Evolutionary conservation across 2,329 filamentous ascomycete species (phyloP), one percentile per base, ranked within the genome.

Genomic region (Neofusicoccum parvum): DNA sequence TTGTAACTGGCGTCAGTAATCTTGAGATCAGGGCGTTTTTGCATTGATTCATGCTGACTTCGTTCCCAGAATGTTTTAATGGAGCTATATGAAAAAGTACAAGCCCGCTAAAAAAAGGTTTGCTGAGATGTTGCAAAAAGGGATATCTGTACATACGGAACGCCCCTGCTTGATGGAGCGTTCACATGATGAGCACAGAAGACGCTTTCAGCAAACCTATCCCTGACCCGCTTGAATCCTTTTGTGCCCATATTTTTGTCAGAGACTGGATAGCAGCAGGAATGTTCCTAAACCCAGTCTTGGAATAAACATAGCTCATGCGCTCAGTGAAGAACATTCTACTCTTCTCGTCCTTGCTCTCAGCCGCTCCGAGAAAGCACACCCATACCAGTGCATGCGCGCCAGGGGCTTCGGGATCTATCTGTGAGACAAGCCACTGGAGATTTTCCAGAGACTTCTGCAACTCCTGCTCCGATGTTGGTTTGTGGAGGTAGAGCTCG

Each of bases 351-450:
- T 70, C 67, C 9, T 53, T 66, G 11, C 69, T 50, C 32, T 67
- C 70, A 2, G 69, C 70, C 17, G 67, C 70, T 23, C 67, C 70
- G 23, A 72, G 49, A 46, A 72, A 72, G 45, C 69, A 71, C 2
- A 68, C 67, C 70, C 70, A 71, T 4, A 71, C 70, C 1, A 72
- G 65, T 1, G 67, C 68, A 39, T 72, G 70, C 1, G 68, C 68
- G 5, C 69, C 68, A 11, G 62, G 67, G 9, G 65, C 49, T 12
- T 58, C 41, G 5, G 69, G 67, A 10, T 66, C 41, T 5, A 71
- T 67, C 10, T 64, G 39, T 4, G 64, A 68, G 14, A 70, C 67
- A 32, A 68, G 48, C 9, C 11, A 11, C 5, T 12, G 10, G 15
- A 60, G 56, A 17, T n/a, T 34, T 12, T 17, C 12, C 43, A 60